phyloP scores from a whole-genome alignment of 176 grass and related monocot genomes.

The Echinochloa phyllopogon region DNA sequence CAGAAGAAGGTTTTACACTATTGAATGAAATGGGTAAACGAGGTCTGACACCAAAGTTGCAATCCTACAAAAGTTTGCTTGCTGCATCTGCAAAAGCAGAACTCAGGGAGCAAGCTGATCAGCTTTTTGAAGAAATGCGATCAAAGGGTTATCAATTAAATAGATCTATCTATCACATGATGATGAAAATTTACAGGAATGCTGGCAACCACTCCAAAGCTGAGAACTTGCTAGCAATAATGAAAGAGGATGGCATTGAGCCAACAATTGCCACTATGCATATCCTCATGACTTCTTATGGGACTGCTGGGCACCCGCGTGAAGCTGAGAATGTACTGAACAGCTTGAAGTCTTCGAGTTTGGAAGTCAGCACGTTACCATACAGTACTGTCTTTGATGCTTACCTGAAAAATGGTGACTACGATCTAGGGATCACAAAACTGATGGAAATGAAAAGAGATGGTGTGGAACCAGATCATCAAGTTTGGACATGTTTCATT shows the following conservation, averaged over 20 bases:
- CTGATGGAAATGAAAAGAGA: slow-evolving; percentile 77
- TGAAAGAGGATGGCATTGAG: slow-evolving; percentile 80
- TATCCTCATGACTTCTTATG: slow-evolving; percentile 94
- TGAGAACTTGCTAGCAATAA: slow-evolving; percentile 72
- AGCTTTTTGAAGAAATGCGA: slow-evolving; percentile 74
- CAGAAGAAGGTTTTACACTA: slow-evolving; percentile 82
- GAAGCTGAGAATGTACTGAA: slow-evolving; percentile 90
- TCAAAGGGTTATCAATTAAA: slow-evolving; percentile 73
- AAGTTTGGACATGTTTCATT: slow-evolving; percentile 95
- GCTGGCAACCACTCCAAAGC: slow-evolving; percentile 77
- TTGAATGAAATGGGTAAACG: slow-evolving; percentile 81
- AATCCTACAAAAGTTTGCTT: slow-evolving; percentile 94
- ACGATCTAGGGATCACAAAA: slow-evolving; percentile 69
- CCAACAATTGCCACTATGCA: slow-evolving; percentile 93
- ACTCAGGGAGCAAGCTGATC: slow-evolving; percentile 83
- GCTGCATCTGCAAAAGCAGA: slow-evolving; percentile 77
- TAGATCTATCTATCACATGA: slow-evolving; percentile 83
- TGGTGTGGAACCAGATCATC: slow-evolving; percentile 87
- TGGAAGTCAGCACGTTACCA: slow-evolving; percentile 75
- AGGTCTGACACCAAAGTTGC: slow-evolving; percentile 70
- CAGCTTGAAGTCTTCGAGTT: slow-evolving; percentile 70
- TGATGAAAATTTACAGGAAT: slow-evolving; percentile 96
- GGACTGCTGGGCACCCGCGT: slow-evolving; percentile 63
- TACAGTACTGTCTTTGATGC: slow-evolving; percentile 89
- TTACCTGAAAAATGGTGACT: slow-evolving; percentile 89